These are phyloP conservation scores for Phytophthora tubulina DNA, from an alignment of 352 stramenopile genomes.

Conservation along the genomic window DNA sequence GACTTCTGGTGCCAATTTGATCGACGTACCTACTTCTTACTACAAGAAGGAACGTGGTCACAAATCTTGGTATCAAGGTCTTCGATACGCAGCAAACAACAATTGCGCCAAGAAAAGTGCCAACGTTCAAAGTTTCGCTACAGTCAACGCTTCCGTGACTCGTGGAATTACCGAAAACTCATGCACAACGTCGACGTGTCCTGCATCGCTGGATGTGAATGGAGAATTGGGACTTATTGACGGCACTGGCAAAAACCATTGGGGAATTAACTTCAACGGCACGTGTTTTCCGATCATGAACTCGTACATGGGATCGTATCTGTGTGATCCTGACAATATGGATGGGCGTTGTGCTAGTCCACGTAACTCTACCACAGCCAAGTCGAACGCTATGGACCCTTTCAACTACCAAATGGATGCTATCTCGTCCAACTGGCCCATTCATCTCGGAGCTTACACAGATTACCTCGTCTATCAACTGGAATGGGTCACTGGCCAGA, in stretches of 20 bases:
- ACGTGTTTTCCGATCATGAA: conserved; percentile 66
- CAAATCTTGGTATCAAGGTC: conserved; percentile 71
- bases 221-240: conserved; percentile 56
- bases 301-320: conserved; percentile 59
- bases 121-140: conserved; percentile 50
- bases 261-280: conserved; percentile 66
- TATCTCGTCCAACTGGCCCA: conserved; percentile 79
- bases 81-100: conserved; percentile 72
- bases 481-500: conserved; percentile 50
- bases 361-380: conserved; percentile 46
- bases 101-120: conserved; percentile 49
- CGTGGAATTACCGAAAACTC: conserved; percentile 58
- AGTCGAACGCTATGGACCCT: conserved; percentile 58
- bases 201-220: conserved; percentile 63
- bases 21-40: conserved; percentile 54
- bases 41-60: conserved; percentile 54
- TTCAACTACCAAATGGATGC: conserved; percentile 66
- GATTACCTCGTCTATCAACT: conserved; percentile 64
- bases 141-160: conserved; percentile 52
- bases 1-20: conserved; percentile 55
- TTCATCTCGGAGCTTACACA: conserved; percentile 78
- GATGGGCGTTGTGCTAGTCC: conserved; percentile 49
- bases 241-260: conserved; percentile 45
- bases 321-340: conserved; percentile 62
- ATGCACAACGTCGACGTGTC: conserved; percentile 51